Percentiles rank a stretch among this genome's conserved stretches.
These are phyloP conservation scores for Myriosclerotinia duriaeana DNA, from an alignment of 2,329 filamentous ascomycete species.

Conservation along the genomic window DNA sequence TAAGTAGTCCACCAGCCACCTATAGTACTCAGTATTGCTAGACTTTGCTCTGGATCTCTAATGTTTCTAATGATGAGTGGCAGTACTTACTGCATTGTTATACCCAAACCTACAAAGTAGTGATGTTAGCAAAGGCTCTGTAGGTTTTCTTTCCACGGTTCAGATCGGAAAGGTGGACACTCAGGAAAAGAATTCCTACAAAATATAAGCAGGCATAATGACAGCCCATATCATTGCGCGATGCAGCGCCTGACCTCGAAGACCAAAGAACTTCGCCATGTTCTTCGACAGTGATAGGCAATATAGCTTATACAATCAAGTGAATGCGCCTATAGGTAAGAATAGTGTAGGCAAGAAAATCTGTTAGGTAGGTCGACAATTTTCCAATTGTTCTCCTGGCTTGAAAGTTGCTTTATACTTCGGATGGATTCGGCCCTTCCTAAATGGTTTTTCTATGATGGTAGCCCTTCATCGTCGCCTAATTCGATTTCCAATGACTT, in stretches of 20 bases:
- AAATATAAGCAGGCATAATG: conserved; percentile 68
- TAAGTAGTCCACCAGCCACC: conserved; percentile 50
- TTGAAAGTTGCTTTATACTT: not conserved
- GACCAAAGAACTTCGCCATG: conserved; percentile 55
- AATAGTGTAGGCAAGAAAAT: not conserved
- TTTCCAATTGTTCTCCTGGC: not conserved
- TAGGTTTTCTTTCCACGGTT: conserved; percentile 34
- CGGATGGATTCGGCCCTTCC: conserved; percentile 7
- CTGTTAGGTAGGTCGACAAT: not conserved
- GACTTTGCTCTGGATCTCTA: not conserved
- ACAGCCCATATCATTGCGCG: conserved; percentile 52
- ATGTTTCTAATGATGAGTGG: not conserved
- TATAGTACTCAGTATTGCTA: conserved; percentile 32
- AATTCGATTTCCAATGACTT: not conserved
- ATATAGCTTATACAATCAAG: not conserved
- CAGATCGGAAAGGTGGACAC: too few species aligned
- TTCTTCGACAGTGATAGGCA: not conserved
- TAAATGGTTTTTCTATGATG: conserved; percentile 1
- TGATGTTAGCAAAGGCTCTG: not conserved
- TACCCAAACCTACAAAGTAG: conserved; percentile 46
- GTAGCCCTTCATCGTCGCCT: not conserved
- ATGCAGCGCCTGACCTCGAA: conserved; percentile 65
- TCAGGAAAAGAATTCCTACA: conserved; percentile 42
- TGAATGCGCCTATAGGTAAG: not conserved
- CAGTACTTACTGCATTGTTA: conserved; percentile 41